Percentiles rank a stretch among this genome's conserved stretches.
These are phyloP conservation scores for Kluyveromyces dobzhanskii DNA, from an alignment of 805 yeast genomes.

Conservation along the genomic window DNA sequence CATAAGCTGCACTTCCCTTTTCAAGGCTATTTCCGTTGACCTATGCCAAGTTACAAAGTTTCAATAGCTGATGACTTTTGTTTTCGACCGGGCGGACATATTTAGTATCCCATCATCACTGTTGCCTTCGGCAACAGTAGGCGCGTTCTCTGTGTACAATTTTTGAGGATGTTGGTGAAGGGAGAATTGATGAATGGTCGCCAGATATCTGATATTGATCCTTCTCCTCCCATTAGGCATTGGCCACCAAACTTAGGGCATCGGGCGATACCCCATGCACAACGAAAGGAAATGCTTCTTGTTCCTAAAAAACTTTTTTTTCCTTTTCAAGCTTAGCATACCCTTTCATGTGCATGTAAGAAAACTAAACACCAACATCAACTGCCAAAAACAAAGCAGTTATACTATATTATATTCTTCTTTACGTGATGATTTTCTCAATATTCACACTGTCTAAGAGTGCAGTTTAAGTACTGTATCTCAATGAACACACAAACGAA, in stretches of 20 bases:
- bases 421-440: conserved; percentile 9
- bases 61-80: conserved; percentile 26
- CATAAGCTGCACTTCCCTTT: too few relatives aligned
- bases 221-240: background rate
- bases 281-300: background rate
- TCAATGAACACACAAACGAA: conserved; percentile 28
- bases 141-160: conserved; percentile 31
- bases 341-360: too few relatives aligned
- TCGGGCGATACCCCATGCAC: conserved; percentile 1
- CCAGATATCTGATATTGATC: conserved; percentile 29
- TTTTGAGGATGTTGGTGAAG: conserved; percentile 25
- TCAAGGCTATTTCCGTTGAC: too few relatives aligned
- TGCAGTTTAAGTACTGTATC: conserved; percentile 21
- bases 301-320: background rate
- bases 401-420: background rate
- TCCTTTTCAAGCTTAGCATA: too few relatives aligned
- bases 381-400: too few relatives aligned
- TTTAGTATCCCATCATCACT: conserved; percentile 25
- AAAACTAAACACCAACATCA: too few relatives aligned
- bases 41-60: background rate
- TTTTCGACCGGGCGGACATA: conserved; percentile 46
- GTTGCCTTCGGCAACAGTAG: conserved; percentile 14
- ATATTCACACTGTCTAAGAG: conserved; percentile 34
- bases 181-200: conserved; percentile 36
- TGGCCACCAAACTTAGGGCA: background rate